Evolutionary conservation across 306 rosid species (phyloP).

Genomic region (Quercus wislizeni): DNA sequence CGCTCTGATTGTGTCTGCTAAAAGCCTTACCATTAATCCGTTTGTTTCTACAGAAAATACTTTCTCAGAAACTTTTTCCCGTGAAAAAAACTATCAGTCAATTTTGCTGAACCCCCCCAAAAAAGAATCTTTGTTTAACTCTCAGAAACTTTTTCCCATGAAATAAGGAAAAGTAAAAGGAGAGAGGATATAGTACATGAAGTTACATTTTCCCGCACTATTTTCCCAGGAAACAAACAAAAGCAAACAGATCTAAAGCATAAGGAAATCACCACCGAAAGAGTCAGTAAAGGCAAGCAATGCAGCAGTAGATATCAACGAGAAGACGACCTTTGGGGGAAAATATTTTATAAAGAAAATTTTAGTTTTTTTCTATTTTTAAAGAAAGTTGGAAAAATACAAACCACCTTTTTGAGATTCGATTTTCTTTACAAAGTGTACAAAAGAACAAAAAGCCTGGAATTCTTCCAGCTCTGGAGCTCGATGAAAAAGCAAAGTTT

Average conservation of each 20-base stretch:
- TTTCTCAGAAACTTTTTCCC: conserved; percentile 11
- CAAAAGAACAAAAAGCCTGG: conserved; percentile 37
- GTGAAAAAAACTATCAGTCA: conserved; percentile 17
- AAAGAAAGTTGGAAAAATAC: conserved; percentile 29
- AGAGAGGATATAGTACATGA: conserved; percentile 8
- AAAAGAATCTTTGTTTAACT: background rate
- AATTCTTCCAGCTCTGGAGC: conserved; percentile 43
- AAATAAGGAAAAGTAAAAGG: background rate
- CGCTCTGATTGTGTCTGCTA: conserved; percentile 26
- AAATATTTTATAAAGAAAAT: conserved; percentile 12
- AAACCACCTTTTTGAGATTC: conserved; percentile 41
- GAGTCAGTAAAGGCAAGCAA: conserved; percentile 29
- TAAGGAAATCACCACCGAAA: conserved; percentile 17
- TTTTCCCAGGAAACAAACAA: conserved; percentile 33
- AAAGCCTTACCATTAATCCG: background rate
- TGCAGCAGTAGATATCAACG: conserved; percentile 27
- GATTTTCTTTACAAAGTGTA: conserved; percentile 29
- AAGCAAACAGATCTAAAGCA: conserved; percentile 40
- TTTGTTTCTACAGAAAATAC: background rate
- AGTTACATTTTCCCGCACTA: background rate
- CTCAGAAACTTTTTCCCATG: background rate
- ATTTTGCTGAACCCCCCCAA: background rate
- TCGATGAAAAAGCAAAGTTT: conserved; percentile 26
- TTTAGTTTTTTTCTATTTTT: background rate
- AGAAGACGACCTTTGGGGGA: background rate